phyloP scores from a whole-genome alignment of 148 eudicot genomes.

The Chenopodium suecicum region DNA sequence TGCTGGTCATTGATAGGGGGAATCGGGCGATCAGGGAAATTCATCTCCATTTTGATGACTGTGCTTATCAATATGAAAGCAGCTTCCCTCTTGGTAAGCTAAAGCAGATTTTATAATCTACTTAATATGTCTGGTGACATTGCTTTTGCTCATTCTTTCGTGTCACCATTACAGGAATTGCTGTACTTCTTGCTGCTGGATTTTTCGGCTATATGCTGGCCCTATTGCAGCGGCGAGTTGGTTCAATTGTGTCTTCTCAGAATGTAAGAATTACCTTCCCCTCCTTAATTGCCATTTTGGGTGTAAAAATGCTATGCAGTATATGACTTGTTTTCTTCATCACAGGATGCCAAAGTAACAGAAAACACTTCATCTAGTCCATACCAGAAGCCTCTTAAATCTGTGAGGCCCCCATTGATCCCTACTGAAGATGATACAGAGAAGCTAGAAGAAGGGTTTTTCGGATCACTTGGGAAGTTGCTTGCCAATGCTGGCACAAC shows the following conservation, averaged over 20 bases:
- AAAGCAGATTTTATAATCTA: not conserved
- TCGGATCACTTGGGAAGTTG: slow-evolving; percentile 63
- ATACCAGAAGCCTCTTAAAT: slow-evolving; percentile 54
- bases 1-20: slow-evolving; percentile 90
- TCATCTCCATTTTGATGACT: slow-evolving; percentile 91
- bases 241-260: slow-evolving; percentile 53
- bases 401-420: slow-evolving; percentile 71
- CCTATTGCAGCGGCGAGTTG: slow-evolving; percentile 67
- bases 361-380: slow-evolving; percentile 35
- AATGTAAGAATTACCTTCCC: slow-evolving; percentile 37
- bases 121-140: not conserved
- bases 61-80: slow-evolving; percentile 96
- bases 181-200: slow-evolving; percentile 66
- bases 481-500: slow-evolving; percentile 51
- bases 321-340: slow-evolving; percentile 1
- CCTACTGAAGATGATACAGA: slow-evolving; percentile 69
- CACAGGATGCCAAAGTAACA: slow-evolving; percentile 42
- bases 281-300: not conserved
- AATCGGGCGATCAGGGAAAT: slow-evolving; percentile 91
- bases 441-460: slow-evolving; percentile 75
- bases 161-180: slow-evolving; percentile 41
- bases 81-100: slow-evolving; percentile 83
- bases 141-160: slow-evolving; percentile 6
- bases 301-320: not conserved
- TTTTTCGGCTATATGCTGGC: slow-evolving; percentile 89